phyloP scores from a whole-genome alignment of 148 eudicot species.

The Chenopodium album region DNA sequence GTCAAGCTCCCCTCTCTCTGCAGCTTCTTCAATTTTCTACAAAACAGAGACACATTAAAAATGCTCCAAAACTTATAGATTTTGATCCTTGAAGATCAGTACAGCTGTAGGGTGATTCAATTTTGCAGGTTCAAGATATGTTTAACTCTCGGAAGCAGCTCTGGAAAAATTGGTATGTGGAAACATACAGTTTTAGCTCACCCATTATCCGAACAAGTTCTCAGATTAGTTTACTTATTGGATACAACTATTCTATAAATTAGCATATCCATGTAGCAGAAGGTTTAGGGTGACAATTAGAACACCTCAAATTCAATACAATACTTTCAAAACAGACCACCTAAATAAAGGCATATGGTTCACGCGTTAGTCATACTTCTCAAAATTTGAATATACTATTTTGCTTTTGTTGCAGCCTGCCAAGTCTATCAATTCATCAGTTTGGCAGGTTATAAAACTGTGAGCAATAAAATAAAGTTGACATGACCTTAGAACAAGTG shows the following conservation, averaged over 20 bases:
- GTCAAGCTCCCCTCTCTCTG: slow-evolving; percentile 84
- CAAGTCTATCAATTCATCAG: neutral
- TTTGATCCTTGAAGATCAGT: neutral
- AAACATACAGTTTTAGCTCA: neutral
- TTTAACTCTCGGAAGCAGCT: neutral
- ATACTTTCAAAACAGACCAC: neutral
- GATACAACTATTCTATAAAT: neutral
- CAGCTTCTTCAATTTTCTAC: slow-evolving; percentile 99
- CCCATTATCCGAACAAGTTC: neutral
- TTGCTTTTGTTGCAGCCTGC: neutral
- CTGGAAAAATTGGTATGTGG: neutral
- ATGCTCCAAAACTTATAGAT: neutral
- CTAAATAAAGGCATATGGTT: neutral
- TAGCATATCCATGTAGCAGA: neutral
- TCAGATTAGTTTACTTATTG: neutral
- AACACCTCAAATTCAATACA: neutral
- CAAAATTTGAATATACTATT: neutral
- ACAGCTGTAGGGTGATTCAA: neutral
- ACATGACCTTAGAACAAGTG: neutral
- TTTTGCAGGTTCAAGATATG: neutral
- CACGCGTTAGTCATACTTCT: neutral
- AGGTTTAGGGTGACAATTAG: neutral
- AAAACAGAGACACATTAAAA: slow-evolving; percentile 3
- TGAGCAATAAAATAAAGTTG: neutral
- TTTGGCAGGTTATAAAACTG: neutral